Evolutionary conservation across 352 stramenopile species (phyloP).

Genomic region (Globisporangium apiculatum): DNA sequence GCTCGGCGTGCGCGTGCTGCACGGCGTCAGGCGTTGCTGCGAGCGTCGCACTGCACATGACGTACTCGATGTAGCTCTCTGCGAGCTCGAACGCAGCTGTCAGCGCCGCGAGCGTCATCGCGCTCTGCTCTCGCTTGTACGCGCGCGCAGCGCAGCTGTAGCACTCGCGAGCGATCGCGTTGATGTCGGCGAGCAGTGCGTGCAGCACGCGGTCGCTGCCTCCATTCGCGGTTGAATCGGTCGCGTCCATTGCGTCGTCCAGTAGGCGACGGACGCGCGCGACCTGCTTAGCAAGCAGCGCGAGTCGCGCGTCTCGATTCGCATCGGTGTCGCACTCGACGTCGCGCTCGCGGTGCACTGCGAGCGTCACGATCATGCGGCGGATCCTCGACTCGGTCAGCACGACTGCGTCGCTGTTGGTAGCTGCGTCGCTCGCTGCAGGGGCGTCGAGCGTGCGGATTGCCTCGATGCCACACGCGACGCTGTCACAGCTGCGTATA

Average conservation of each 20-base stretch:
- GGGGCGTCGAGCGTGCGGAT: not conserved
- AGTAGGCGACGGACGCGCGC: conserved; percentile 24
- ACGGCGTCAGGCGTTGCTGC: conserved; percentile 19
- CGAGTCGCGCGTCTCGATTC: not conserved
- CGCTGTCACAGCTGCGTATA: conserved; percentile 14
- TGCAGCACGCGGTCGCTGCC: conserved; percentile 10
- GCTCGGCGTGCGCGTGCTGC: conserved; percentile 27
- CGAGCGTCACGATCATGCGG: conserved; percentile 33
- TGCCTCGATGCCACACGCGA: conserved; percentile 1
- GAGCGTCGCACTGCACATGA: conserved; percentile 34
- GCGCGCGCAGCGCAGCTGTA: conserved; percentile 43
- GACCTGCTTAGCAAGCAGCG: conserved; percentile 22
- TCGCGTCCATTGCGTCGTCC: conserved; percentile 25
- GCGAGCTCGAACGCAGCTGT: conserved; percentile 37
- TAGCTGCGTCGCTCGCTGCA: conserved; percentile 9
- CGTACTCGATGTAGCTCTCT: conserved; percentile 55
- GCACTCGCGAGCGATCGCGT: conserved; percentile 50
- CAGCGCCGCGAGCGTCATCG: conserved; percentile 32
- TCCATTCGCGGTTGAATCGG: conserved; percentile 2
- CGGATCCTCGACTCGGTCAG: conserved; percentile 37
- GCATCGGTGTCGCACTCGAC: not conserved
- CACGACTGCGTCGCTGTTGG: conserved; percentile 15
- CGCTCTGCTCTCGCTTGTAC: conserved; percentile 40
- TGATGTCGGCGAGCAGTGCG: conserved; percentile 44
- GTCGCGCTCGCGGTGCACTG: conserved; percentile 8